Evolutionary conservation across 225 moss, liverwort and hornwort genomes (phyloP), one percentile per base, ranked within the genome.

Genomic region (Straminergon stramineum): DNA sequence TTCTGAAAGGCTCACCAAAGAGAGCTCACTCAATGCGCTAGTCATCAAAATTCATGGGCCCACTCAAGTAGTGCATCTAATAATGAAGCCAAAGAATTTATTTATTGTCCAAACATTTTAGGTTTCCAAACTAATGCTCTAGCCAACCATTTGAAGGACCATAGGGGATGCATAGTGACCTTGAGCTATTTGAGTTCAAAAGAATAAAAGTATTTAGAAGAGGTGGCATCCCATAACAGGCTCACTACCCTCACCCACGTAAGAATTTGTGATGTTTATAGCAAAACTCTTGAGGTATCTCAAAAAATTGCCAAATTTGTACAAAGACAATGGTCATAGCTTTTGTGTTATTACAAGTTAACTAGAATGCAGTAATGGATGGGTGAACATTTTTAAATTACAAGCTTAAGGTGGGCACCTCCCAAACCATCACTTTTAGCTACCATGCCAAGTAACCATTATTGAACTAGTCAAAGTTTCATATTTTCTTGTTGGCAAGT

Each of bases 31-130:
- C 23, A 39, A 39, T 2, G 4, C 0, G 7, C 0, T 8, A 39
- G 4, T 39, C 7, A 20, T 39, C 14, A 23, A 39, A 39, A 39
- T 39, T 24, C 1, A 39, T 2, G 1, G 3, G 14, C 7, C 1
- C 1, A 14, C 2, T 11, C 0, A 1, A 4, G 4, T 24, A 6
- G 7, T 0, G 2, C 13, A 4, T 7, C 20, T 70, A 22, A 7
- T 23, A 39, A 23, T 13, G 5, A 10, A 1, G 24, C 2, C 17
- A 0, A 5, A 5, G 15, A 43, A 41, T 9, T 26, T 26, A 43
- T 41, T 71, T 71, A 4, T 71, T 26, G 0, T 71, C 8, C 4
- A 41, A 71, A 71, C 8, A 14, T 70, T 8, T 39, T 1, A 5
- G 4, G 41, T 7, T 15, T 66, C 24, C 41, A 41, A 71, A 69